Evolutionary conservation across 2,329 filamentous ascomycete species (phyloP), one percentile per base, ranked within the genome.

Genomic region (Apiospora phragmitis): DNA sequence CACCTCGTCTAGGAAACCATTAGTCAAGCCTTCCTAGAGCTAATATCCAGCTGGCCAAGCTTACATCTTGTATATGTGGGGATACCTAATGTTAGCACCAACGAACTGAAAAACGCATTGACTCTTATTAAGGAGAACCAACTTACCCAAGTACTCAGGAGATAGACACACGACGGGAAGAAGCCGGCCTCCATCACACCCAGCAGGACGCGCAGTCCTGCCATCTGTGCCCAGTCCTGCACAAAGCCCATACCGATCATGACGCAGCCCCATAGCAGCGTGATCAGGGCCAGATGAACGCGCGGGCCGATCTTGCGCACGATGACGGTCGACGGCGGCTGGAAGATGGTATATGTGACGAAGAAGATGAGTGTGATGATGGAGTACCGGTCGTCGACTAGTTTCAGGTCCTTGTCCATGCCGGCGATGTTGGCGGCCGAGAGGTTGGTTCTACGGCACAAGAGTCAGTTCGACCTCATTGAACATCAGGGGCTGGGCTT

Each of bases 341-440:
- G 92, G 72, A 93, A 91, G 68, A 93, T 68, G 72, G 92, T 87
- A 79, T 94, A 94, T 0, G 91, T 88, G 74, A 93, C 85, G 84
- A 94, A 94, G 83, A 94, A 94, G 76, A 93, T 85, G 45, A 94
- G 83, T 4, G 91, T 91, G 70, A 92, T 86, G 75, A 94, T 87
- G n/a, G 89, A 87, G 51, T 80, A 80, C 77, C 84, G 82, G 7
- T 82, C 83, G 42, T 24, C 42, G 1, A 82, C 62, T 1, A 90
- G 79, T 3, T 76, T 65, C 35, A 90, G 79, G 66, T 89, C 88
- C 1, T 72, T 73, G 21, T 77, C 76, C 86, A 89, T 88, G 68
- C 88, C 93, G 26, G 93, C 93, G 78, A 95, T 91, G 65, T 89
- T 89, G 51, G 92, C 93, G 29, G 89, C 85, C n/a, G 89, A 89